A percentile compares a stretch with the other conserved stretches of the same genome.
phyloP scores from a whole-genome alignment of 2,329 filamentous ascomycete genomes.

The Colletotrichum orchidophilum region DNA sequence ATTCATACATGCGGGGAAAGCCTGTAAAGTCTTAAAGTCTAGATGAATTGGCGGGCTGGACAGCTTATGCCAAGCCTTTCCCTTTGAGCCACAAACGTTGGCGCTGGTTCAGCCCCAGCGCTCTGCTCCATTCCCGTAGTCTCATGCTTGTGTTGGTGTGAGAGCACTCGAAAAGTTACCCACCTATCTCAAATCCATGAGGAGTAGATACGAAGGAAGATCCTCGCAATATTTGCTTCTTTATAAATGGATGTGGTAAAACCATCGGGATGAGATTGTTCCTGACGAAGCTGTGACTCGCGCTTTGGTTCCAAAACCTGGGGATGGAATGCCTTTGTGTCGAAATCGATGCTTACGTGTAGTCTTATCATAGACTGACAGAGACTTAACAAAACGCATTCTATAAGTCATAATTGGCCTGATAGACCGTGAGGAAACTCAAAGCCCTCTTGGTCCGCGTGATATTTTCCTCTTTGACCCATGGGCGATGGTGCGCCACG shows the following conservation, averaged over 20 bases:
- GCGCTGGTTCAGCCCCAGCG: constrained; percentile 17
- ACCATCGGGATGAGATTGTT: too few relatives aligned
- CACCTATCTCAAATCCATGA: neutral
- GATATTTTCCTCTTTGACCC: neutral
- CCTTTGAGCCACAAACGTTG: neutral
- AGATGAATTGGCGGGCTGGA: neutral
- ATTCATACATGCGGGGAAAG: neutral
- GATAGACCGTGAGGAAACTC: neutral
- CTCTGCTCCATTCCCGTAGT: constrained; percentile 1
- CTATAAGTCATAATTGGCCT: neutral
- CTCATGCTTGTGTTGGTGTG: neutral
- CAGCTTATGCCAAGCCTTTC: neutral
- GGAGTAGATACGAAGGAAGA: too few relatives aligned
- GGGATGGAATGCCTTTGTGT: too few relatives aligned
- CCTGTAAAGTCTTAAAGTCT: neutral
- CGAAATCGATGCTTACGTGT: too few relatives aligned
- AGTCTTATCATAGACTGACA: neutral
- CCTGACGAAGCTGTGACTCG: too few relatives aligned
- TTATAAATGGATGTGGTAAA: too few relatives aligned
- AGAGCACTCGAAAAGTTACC: neutral
- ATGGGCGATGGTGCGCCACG: neutral
- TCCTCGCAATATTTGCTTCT: too few relatives aligned
- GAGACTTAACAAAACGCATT: neutral
- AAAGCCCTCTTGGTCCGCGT: neutral
- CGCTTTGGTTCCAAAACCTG: too few relatives aligned